Percentiles rank a stretch among this genome's conserved stretches.
Conservation (phyloP, 2,329 filamentous ascomycete genomes). For the Aspergillus eucalypticola region DNA sequence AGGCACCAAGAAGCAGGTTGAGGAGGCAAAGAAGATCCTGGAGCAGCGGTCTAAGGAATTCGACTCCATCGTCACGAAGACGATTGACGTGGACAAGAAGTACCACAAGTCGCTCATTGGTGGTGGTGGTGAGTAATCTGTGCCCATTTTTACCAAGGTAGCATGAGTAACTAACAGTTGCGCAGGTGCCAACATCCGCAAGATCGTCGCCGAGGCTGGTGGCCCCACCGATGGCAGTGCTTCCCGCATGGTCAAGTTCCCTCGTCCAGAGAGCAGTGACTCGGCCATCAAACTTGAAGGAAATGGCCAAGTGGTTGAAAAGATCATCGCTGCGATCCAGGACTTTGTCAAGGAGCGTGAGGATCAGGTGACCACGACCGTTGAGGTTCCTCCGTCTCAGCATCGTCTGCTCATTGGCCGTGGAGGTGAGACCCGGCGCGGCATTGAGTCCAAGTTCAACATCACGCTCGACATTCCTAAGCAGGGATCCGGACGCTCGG, state of each 20-base stretch:
- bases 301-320: constrained; percentile 78
- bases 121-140: constrained; percentile 67
- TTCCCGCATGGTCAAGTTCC: constrained; percentile 91
- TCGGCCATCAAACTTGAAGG: constrained; percentile 88
- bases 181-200: constrained; percentile 78
- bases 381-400: constrained; percentile 87
- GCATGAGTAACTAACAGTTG: constrained; percentile 9
- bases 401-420: constrained; percentile 89
- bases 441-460: constrained; percentile 81
- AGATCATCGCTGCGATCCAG: constrained; percentile 80
- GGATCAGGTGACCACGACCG: constrained; percentile 72
- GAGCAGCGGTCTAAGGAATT: constrained; percentile 84
- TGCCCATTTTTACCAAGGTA: constrained; percentile 39
- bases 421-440: constrained; percentile 81
- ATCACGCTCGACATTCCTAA: constrained; percentile 89
- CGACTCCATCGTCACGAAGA: constrained; percentile 83
- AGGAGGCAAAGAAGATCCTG: constrained; percentile 86
- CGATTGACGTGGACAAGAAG: constrained; percentile 89
- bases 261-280: constrained; percentile 79
- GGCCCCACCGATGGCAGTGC: constrained; percentile 84
- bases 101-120: constrained; percentile 86
- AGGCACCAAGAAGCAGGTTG: constrained; percentile 87
- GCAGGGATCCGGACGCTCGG: constrained; percentile 79
- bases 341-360: constrained; percentile 80
- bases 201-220: constrained; percentile 83